phyloP scores from a whole-genome alignment of 2,329 filamentous ascomycete species.

The Westerdykella sp. region DNA sequence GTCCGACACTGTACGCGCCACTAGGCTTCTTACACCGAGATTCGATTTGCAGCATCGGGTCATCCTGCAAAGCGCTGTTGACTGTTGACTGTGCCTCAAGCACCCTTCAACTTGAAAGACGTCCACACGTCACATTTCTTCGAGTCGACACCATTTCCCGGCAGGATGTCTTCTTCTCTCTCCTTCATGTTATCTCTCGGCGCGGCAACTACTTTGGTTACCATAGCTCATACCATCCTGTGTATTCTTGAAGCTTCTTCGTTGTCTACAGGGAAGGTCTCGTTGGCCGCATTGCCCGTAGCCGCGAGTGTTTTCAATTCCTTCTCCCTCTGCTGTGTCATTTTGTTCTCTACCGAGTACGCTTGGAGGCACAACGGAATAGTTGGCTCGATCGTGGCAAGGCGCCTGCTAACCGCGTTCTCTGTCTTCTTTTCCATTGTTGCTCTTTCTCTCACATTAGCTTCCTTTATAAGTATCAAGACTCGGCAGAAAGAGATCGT shows the following conservation, averaged over 20 bases:
- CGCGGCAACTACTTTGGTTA: constrained; percentile 29
- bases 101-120: too few species aligned
- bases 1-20: constrained; percentile 3
- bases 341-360: constrained; percentile 25
- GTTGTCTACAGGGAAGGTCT: constrained; percentile 19
- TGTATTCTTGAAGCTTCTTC: constrained; percentile 33
- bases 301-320: constrained; percentile 29
- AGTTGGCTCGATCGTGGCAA: constrained; percentile 13
- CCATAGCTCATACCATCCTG: constrained; percentile 30
- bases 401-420: constrained; percentile 13
- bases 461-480: constrained; percentile 23
- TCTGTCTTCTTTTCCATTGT: constrained; percentile 19
- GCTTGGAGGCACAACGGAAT: constrained; percentile 23
- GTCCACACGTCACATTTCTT: neutral
- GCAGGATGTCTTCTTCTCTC: constrained; percentile 20
- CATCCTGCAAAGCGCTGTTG: constrained; percentile 5
- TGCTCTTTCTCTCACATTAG: constrained; percentile 24
- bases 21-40: constrained; percentile 3
- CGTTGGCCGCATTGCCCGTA: constrained; percentile 23
- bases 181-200: constrained; percentile 29
- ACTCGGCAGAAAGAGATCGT: constrained; percentile 16
- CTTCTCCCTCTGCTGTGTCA: constrained; percentile 24
- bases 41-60: constrained; percentile 5
- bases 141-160: neutral
- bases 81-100: constrained; percentile 5